These are phyloP conservation scores for Neonectria neomacrospora DNA, from an alignment of 2,329 filamentous ascomycete genomes.

Conservation along the genomic window DNA sequence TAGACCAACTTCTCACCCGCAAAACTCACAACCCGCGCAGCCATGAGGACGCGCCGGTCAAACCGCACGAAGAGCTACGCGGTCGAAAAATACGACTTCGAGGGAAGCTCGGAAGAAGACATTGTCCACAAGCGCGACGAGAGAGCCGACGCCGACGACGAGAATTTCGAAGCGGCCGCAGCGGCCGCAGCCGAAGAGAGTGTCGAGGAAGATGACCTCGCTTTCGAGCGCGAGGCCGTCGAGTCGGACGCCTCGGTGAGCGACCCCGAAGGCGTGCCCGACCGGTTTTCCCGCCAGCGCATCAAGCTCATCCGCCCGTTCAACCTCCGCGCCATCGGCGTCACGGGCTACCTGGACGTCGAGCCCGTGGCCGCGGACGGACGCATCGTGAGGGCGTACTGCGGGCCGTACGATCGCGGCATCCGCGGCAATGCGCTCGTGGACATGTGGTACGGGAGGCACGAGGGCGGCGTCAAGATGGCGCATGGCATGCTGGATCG, in stretches of 20 bases:
- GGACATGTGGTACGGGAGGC: constrained; percentile 57
- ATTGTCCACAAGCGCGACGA: constrained; percentile 31
- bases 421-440: constrained; percentile 50
- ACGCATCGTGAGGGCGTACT: constrained; percentile 48
- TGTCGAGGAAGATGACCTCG: constrained; percentile 49
- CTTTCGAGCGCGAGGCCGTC: constrained; percentile 46
- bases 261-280: constrained; percentile 46
- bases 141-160: constrained; percentile 41
- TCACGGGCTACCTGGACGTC: constrained; percentile 46
- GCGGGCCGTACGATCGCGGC: constrained; percentile 50
- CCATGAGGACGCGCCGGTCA: constrained; percentile 52
- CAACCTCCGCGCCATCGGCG: constrained; percentile 37
- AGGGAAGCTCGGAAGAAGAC: constrained; percentile 48
- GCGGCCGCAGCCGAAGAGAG: constrained; percentile 45
- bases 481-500: constrained; percentile 53
- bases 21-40: constrained; percentile 19
- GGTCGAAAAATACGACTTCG: constrained; percentile 50
- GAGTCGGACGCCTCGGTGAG: constrained; percentile 40
- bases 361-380: constrained; percentile 50
- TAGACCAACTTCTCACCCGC: constrained; percentile 16
- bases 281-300: constrained; percentile 43
- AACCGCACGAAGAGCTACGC: constrained; percentile 51
- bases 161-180: constrained; percentile 47
- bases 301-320: constrained; percentile 38
- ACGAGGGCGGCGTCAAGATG: constrained; percentile 48